phyloP scores from a whole-genome alignment of 1,284 basidiomycete species.

The Microstroma glucosiphilum region DNA sequence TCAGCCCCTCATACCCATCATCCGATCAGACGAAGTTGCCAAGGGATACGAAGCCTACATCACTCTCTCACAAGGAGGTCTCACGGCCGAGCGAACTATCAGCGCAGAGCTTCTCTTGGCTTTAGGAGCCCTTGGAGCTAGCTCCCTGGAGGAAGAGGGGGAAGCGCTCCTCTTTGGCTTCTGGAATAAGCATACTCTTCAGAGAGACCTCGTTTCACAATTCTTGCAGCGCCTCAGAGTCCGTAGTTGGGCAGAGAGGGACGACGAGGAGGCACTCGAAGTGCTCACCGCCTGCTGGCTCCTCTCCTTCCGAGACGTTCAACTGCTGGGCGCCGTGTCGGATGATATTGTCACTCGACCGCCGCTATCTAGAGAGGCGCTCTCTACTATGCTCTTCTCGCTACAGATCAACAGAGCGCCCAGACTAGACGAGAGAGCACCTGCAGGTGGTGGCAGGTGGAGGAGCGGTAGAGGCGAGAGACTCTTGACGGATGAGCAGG shows the following conservation, averaged over 20 bases:
- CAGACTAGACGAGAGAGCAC: neutral
- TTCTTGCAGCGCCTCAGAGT: neutral
- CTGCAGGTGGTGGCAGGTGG: neutral
- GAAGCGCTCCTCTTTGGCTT: neutral
- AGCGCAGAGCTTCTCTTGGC: neutral
- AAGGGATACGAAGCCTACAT: neutral
- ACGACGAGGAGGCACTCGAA: neutral
- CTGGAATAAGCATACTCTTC: neutral
- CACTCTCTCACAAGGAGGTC: neutral
- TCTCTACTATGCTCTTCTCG: neutral
- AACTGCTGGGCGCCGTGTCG: no score
- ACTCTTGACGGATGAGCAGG: neutral
- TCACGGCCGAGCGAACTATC: neutral
- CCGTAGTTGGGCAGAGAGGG: neutral
- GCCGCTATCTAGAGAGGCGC: neutral
- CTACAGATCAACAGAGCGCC: neutral
- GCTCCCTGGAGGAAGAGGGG: neutral
- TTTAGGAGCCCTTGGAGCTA: neutral
- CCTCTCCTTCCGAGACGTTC: no score
- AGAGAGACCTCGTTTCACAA: neutral
- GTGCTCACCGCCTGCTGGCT: neutral
- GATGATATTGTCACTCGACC: neutral
- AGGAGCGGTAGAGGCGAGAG: neutral
- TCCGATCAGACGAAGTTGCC: neutral
- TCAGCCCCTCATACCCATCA: neutral